Evolutionary conservation across 768 basidiomycete species (phyloP), one percentile per base, ranked within the genome.

Genomic region (Panellus pusillus): DNA sequence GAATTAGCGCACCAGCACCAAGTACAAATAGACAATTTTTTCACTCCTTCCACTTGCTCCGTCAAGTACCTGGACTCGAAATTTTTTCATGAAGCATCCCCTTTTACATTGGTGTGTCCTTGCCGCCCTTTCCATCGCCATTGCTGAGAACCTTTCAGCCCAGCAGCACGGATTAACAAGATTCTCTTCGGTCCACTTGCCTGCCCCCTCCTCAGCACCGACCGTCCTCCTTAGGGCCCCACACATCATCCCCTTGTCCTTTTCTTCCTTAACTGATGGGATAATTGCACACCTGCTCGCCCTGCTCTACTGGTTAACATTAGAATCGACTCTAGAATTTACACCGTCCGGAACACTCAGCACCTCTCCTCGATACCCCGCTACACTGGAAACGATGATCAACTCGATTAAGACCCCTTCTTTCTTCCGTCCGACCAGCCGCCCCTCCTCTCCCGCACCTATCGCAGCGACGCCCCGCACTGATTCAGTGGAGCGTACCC

Each of bases 191-290:
- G 74, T 68, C 87, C 86, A 61, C 79, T 82, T 74, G 79, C 71
- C 55, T 77, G 74, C 70, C 65, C 72, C 70, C 74, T 83, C 62
- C 72, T 84, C 68, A 83, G 83, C 80, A 82, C 81, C 48, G 87
- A 91, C 78, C 76, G 84, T 60, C 89, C 89, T 66, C 89, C 89
- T 79, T 91, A 86, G 81, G 72, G 70, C 71, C 66, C 29, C 31
- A 32, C 45, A 43, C 19, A 41, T 31, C 57, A 39, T 32, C 19
- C 24, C 35, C 43, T 41, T 36, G 38, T 52, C 60, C 44, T 48
- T 44, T 40, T 45, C 53, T 59, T 55, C 58, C 61, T 61, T 81
- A 71, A 79, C 70, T 69, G 75, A 82, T 89, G 75, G 76, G 78
- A 78, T 79, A 79, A 77, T 70, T 77, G 64, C 65, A 66, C 65